Evolutionary conservation across 2,329 filamentous ascomycete genomes (phyloP), one percentile per base, ranked within the genome.

Genomic region (Trichoderma polysporum): DNA sequence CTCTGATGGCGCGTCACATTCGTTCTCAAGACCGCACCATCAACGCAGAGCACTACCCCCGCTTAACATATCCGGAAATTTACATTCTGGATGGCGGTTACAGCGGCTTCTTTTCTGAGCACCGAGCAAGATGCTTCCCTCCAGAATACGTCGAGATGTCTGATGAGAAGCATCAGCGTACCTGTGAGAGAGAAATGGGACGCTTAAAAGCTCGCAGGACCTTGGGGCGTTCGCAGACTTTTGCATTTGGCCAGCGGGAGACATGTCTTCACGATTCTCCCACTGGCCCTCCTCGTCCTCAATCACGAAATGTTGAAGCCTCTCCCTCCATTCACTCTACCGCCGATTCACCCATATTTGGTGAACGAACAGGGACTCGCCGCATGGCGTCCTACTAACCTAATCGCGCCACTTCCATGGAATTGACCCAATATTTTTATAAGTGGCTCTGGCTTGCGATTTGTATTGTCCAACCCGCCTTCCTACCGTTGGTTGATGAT

Each of bases 61-160:
- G 85, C 68, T 87, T 99, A 68, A 93, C 90, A n/a, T 99, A 97
- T 75, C 95, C 95, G 2, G 95, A 99, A 78, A 89, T 98, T 71
- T 99, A 99, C 79, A 97, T 99, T 73, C 84, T 99, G 47, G 93
- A 98, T 71, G 95, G 95, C 68, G 95, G 95, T 50, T 99, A 99
- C 82, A 97, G 93, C 78, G 89, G 89, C 31, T 99, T 99, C 83
- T 99, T 94, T 78, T 82, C 86, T 27, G 84, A 92, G 70, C 89
- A 97, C 77, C 89, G 89, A 61, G 81, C 85, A 54, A 89, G 94
- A 69, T 99, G 95, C 83, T 95, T 90, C 73, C 95, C 95, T 25
- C 94, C 97, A 74, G 93, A 94, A 76, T 99, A 99, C 76, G 92
- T 99, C 68, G 93, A 95, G 79, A 99, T 99, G 95, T 91, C 90